These are phyloP conservation scores for Pittosporum tobira DNA, from an alignment of 129 eudicot genomes.

Conservation along the genomic window DNA sequence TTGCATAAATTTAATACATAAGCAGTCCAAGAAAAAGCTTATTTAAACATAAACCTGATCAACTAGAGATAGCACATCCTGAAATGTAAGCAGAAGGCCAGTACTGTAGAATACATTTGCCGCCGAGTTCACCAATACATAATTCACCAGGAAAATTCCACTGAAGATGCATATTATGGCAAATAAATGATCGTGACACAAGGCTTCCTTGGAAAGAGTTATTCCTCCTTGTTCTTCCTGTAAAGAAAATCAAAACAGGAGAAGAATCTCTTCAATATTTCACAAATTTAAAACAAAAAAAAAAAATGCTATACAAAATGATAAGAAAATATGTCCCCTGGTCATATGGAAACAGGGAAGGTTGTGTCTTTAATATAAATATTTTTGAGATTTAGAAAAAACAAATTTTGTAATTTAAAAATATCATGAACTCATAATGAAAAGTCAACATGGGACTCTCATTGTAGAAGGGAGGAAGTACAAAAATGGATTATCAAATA, in stretches of 20 bases:
- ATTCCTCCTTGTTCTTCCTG: slow-evolving; percentile 51
- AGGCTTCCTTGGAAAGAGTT: slow-evolving; percentile 39
- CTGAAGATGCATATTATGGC: slow-evolving; percentile 59
- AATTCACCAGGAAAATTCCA: slow-evolving; percentile 69
- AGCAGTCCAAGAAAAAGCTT: slow-evolving; percentile 1
- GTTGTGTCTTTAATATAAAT: no score
- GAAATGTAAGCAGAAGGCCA: slow-evolving; percentile 68
- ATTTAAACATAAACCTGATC: slow-evolving; percentile 58
- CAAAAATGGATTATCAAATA: no score
- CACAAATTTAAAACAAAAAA: background rate
- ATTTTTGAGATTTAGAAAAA: no score
- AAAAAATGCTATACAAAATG: background rate
- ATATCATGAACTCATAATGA: no score
- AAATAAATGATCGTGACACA: slow-evolving; percentile 59
- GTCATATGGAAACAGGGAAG: background rate
- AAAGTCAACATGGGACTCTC: no score
- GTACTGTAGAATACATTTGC: slow-evolving; percentile 69
- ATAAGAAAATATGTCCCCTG: background rate
- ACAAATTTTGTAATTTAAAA: no score
- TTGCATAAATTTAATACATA: background rate
- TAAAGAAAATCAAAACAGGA: slow-evolving; percentile 14
- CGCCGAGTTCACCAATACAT: slow-evolving; percentile 64
- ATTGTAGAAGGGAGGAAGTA: background rate
- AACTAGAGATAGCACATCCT: slow-evolving; percentile 65
- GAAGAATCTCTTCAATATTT: slow-evolving; percentile 1